A percentile compares a stretch with the other conserved stretches of the same genome.
Conservation (phyloP, 176 grass and related monocot species). For the Cymbopogon citratus region DNA sequence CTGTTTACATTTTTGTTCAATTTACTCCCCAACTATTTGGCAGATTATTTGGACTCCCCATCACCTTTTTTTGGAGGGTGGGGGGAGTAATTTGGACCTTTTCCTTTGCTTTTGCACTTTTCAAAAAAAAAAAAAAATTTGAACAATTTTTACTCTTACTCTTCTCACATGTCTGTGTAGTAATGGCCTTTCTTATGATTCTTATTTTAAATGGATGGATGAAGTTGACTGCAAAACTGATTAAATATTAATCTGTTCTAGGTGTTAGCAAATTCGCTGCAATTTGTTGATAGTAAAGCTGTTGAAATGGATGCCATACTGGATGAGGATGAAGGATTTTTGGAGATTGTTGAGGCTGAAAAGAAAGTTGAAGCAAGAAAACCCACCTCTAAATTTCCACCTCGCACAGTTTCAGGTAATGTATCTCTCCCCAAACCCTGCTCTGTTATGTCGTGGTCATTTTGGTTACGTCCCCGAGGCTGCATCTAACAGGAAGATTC, state of each 20-base stretch:
- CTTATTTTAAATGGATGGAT: neutral
- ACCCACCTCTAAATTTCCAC: neutral
- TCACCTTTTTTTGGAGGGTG: neutral
- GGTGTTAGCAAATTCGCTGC: constrained; percentile 48
- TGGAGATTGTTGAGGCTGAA: constrained; percentile 6
- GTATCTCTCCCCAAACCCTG: neutral
- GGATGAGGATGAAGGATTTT: constrained; percentile 39
- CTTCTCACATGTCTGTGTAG: neutral
- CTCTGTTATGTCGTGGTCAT: neutral
- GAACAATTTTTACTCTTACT: too few species aligned
- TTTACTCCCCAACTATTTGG: neutral
- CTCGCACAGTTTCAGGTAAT: constrained; percentile 23
- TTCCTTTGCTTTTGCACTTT: neutral
- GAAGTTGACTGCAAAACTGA: neutral
- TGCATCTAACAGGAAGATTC: neutral
- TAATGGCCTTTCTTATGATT: neutral
- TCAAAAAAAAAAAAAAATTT: neutral
- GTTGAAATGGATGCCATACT: constrained; percentile 8
- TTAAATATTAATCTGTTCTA: constrained; percentile 13
- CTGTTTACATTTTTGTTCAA: neutral
- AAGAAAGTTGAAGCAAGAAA: constrained; percentile 32
- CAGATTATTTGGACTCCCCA: neutral
- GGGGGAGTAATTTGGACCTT: neutral
- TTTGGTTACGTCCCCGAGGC: neutral
- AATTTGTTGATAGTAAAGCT: constrained; percentile 49